Conservation (phyloP, 331 rosid species). For the Pyrus hybrid region DNA sequence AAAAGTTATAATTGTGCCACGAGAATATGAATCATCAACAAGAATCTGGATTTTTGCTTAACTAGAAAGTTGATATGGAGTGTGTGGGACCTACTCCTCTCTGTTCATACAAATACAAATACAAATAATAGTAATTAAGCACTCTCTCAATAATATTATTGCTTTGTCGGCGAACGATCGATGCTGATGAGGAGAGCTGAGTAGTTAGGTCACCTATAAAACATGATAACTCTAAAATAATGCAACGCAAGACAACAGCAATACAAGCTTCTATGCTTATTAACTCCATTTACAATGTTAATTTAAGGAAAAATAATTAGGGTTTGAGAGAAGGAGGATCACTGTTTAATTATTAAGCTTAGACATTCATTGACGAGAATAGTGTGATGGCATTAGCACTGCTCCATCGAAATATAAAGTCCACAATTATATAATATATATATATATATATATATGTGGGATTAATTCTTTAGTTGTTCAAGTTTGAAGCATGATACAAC, state of each 20-base stretch:
- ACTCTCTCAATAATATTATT: conserved; percentile 49
- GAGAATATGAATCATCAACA: conserved; percentile 84
- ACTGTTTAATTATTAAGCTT: conserved; percentile 8
- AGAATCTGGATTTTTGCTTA: conserved; percentile 78
- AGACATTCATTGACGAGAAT: conserved; percentile 11
- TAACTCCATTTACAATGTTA: conserved; percentile 2
- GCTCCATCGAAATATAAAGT: neutral
- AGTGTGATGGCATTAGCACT: neutral
- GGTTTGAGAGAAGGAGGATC: neutral
- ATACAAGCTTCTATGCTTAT: neutral
- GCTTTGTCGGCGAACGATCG: conserved; percentile 67
- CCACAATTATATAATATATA: neutral
- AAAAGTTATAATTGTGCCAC: conserved; percentile 68
- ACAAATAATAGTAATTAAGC: neutral
- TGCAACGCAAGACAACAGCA: neutral
- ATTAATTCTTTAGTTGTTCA: neutral
- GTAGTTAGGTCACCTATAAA: conserved; percentile 59
- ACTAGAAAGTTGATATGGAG: conserved; percentile 85
- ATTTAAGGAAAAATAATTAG: neutral
- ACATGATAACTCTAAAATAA: conserved; percentile 38
- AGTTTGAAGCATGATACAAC: neutral
- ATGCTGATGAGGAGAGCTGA: conserved; percentile 17
- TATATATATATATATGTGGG: too few species aligned
- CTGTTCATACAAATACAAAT: conserved; percentile 12
- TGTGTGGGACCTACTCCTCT: conserved; percentile 49